These are phyloP conservation scores for Scedosporium boydii DNA, from an alignment of 2,329 filamentous ascomycete genomes.

Conservation along the genomic window DNA sequence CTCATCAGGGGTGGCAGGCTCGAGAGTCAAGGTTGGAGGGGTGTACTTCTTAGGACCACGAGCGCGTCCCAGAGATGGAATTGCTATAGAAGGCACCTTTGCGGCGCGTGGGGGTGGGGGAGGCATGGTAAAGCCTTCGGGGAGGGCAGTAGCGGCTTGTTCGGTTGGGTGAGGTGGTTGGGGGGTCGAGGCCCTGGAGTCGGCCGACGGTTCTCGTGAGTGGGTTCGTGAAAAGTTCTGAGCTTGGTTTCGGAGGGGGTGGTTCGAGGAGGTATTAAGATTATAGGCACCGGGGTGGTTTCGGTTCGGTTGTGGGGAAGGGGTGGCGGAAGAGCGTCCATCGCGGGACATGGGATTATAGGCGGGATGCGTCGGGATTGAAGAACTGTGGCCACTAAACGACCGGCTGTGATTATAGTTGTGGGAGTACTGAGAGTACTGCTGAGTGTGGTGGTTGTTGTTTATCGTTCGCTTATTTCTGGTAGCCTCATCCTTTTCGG, in stretches of 20 bases:
- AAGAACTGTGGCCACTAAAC: constrained; percentile 3
- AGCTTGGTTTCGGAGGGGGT: background rate
- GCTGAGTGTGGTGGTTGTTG: background rate
- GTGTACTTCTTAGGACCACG: constrained; percentile 30
- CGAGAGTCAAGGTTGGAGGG: constrained; percentile 18
- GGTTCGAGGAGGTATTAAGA: background rate
- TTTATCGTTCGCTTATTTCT: background rate
- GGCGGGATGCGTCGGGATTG: constrained; percentile 36
- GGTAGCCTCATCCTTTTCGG: constrained; percentile 21
- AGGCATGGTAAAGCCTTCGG: constrained; percentile 9
- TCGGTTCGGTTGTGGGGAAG: constrained; percentile 5
- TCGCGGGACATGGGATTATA: constrained; percentile 31
- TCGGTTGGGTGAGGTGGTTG: constrained; percentile 4
- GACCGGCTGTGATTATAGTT: constrained; percentile 7
- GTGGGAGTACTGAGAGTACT: constrained; percentile 18
- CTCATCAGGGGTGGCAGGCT: background rate
- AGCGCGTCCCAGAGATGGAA: constrained; percentile 28
- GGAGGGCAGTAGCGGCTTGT: background rate
- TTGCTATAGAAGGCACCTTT: constrained; percentile 22
- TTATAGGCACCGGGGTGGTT: background rate
- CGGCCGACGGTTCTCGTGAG: background rate
- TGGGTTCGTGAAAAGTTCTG: background rate
- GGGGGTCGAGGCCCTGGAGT: background rate
- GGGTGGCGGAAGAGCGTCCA: constrained; percentile 15
- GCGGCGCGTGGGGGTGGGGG: constrained; percentile 19